Evolutionary conservation across 2,329 filamentous ascomycete genomes (phyloP), one percentile per base, ranked within the genome.

Genomic region (Exophiala sp.): DNA sequence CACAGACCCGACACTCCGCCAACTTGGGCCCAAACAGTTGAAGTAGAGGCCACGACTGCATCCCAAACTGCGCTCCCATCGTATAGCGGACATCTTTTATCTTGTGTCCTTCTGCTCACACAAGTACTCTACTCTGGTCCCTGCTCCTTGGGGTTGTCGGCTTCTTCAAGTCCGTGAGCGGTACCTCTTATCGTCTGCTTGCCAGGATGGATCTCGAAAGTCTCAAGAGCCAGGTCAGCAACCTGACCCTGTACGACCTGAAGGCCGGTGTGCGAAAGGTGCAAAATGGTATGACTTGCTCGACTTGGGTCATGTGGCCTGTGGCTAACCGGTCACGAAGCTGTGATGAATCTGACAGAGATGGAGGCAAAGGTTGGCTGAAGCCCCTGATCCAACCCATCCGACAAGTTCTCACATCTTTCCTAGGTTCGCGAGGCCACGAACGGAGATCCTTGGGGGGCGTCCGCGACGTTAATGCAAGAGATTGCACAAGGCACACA

Each of bases 371-470:
- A 83, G 72, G 77, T 76, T 58, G 43, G 65, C 16, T 30, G 19
- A 9, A 3, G 19, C 18, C 37, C 48, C 48, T 49, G 23, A 43
- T 34, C 50, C 44, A 18, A 24, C 38, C 6, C 41, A 22, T 35
- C 22, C 14, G 42, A 18, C 43, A 42, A 38, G 52, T 44, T 52
- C 60, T 65, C 48, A 65, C 59, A 39, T 50, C 44, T 46, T 22
- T 57, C 30, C 11, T 43, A 93, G 85, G 89, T 97, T 60, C 86
- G 93, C 70, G 93, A 98, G 77, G 93, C 93, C 23, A 98, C 93
- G 30, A 98, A 98, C 73, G 97, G 97, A 69, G 93, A 98, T 70
- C 93, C 93, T 50, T 98, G 93, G 93, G 93, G 90, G 58, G 82
- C 84, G 43, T 86, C 85, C 10, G 84, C 84, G 21, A 86, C 85